Conservation (phyloP, 768 basidiomycete species). For the Fomitopsis pulvina region DNA sequence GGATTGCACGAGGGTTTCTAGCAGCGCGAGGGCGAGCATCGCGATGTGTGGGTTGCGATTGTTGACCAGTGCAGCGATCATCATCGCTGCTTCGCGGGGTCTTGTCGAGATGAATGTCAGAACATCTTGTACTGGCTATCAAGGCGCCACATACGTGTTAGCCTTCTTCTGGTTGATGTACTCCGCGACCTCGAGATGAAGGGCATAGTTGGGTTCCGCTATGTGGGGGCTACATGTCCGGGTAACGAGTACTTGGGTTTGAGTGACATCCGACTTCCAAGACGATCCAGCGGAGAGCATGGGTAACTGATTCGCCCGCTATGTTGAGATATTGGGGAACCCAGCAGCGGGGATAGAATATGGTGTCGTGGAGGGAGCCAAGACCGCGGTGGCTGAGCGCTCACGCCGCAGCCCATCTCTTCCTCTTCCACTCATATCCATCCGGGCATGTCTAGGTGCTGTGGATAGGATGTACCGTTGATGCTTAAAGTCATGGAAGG, state of each 20-base stretch:
- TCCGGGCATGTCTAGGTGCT: too few relatives aligned
- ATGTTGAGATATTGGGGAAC: too few relatives aligned
- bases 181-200: slow-evolving; percentile 91
- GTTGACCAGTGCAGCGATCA: slow-evolving; percentile 78
- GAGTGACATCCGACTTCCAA: too few relatives aligned
- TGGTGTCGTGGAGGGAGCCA: too few relatives aligned
- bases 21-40: slow-evolving; percentile 76
- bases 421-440: too few relatives aligned
- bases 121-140: background rate
- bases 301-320: too few relatives aligned
- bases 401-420: too few relatives aligned
- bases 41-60: slow-evolving; percentile 91
- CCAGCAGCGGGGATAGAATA: too few relatives aligned
- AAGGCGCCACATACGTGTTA: slow-evolving; percentile 62
- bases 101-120: slow-evolving; percentile 31
- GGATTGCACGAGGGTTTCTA: slow-evolving; percentile 88
- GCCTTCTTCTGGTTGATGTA: slow-evolving; percentile 93
- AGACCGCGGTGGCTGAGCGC: too few relatives aligned
- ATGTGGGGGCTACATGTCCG: slow-evolving; percentile 84
- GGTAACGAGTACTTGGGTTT: slow-evolving; percentile 52
- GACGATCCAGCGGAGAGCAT: too few relatives aligned
- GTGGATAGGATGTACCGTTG: too few relatives aligned
- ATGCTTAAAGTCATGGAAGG: too few relatives aligned
- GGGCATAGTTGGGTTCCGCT: slow-evolving; percentile 85
- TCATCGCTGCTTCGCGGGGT: slow-evolving; percentile 88